Evolutionary conservation across 2,329 filamentous ascomycete species (phyloP), one percentile per base, ranked within the genome.

Genomic region (Cryphonectria parasitica): DNA sequence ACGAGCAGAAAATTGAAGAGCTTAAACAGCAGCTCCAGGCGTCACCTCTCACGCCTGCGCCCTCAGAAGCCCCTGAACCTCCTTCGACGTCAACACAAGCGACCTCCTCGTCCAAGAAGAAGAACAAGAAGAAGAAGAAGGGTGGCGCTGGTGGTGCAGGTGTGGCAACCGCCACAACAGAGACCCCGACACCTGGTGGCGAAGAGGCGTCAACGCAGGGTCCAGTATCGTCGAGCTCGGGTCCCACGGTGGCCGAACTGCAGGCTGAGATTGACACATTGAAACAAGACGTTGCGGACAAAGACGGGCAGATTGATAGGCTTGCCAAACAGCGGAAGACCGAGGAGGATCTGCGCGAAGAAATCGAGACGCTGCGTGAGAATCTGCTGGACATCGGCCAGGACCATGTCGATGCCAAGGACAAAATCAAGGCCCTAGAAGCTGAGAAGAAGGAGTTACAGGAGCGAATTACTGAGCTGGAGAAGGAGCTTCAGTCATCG

Each of bases 61-160:
- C 67, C 17, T 69, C 68, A 31, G 45, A 69, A 49, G 36, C 69
- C 45, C 15, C 43, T 54, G 65, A 74, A 25, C 52, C 74, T 13
- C 64, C 74, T 31, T 68, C 74, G 41, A 72, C 75, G 1, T 64
- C 36, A 31, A 52, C 54, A 34, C 69, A 67, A 22, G 31, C 71
- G 7, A 39, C 69, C 1, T 65, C 73, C 3, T 77, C 77, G 0
- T 84, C 84, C 72, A 88, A 86, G 71, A 95, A 94, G 82, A 97
- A 93, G 81, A 95, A 93, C 80, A 97, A 94, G 74, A 93, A 93
- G 79, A 97, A 95, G 84, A 97, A 97, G 87, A 95, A 95, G 83
- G 89, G 88, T 25, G 88, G 86, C 43, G 89, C 87, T 73, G 75
- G 77, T 2, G 75, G 77, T 17, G 75, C 76, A 25, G 76, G 79